These are phyloP conservation scores for Nitzschia palea DNA, from an alignment of 108 stramenopile species.

Conservation along the genomic window DNA sequence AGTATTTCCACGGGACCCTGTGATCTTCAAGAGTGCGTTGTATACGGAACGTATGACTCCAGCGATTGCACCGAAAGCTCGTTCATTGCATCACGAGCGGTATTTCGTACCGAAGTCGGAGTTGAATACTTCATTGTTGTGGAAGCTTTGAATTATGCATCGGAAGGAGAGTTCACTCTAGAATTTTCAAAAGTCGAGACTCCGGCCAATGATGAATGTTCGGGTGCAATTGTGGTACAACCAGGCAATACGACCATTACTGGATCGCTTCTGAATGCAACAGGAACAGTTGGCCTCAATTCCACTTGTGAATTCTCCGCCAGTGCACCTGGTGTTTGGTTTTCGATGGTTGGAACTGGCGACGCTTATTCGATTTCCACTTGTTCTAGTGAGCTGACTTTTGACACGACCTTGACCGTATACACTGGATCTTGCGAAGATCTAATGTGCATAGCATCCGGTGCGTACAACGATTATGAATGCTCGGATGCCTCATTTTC, in stretches of 20 bases:
- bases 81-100: neutral
- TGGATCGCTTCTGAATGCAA: constrained; percentile 5
- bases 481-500: constrained; percentile 13
- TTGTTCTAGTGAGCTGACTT: constrained; percentile 8
- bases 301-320: neutral
- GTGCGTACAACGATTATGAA: neutral
- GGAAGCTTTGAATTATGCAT: neutral
- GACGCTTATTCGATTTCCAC: constrained; percentile 13
- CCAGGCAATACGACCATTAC: neutral
- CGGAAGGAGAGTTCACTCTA: constrained; percentile 12
- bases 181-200: neutral
- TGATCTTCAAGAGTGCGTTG: neutral
- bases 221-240: neutral
- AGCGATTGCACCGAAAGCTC: constrained; percentile 5
- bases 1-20: neutral
- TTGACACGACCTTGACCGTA: constrained; percentile 21
- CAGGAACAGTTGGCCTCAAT: too few relatives aligned
- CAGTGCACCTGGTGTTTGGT: constrained; percentile 25
- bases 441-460: constrained; percentile 16
- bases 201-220: constrained; percentile 16
- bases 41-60: neutral
- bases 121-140: neutral
- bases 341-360: constrained; percentile 24
- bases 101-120: constrained; percentile 14
- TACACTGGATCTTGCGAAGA: constrained; percentile 26